Evolutionary conservation across 345 rosid species (phyloP).

Genomic region (Microthlaspi erraticum): DNA sequence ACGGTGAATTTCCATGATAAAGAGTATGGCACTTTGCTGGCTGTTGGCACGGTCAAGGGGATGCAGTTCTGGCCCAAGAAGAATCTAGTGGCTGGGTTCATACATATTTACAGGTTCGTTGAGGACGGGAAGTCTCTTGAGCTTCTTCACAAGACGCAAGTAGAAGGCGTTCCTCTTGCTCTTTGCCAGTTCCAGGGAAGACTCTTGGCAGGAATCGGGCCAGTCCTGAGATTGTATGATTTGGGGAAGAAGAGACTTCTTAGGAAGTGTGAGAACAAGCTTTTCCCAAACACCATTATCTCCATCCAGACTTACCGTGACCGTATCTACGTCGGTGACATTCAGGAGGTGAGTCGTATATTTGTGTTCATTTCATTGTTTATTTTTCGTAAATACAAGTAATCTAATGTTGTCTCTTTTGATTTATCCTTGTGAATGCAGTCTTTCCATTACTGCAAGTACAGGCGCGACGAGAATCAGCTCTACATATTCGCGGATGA

Average conservation of each 20-base stretch:
- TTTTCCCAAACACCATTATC: slow-evolving; percentile 83
- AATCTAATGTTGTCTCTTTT: slow-evolving; percentile 3
- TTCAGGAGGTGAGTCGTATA: slow-evolving; percentile 82
- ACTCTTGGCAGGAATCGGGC: slow-evolving; percentile 87
- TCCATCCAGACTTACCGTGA: slow-evolving; percentile 89
- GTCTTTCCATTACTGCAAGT: slow-evolving; percentile 99
- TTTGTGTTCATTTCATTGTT: not conserved
- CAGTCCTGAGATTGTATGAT: slow-evolving; percentile 88
- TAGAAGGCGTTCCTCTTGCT: slow-evolving; percentile 91
- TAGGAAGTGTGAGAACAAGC: slow-evolving; percentile 94
- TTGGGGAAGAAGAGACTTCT: slow-evolving; percentile 92
- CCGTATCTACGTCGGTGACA: slow-evolving; percentile 93
- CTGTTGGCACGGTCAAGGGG: slow-evolving; percentile 94
- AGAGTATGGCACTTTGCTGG: slow-evolving; percentile 89
- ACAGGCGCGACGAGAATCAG: slow-evolving; percentile 96
- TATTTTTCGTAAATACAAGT: not conserved
- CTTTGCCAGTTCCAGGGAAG: slow-evolving; percentile 97
- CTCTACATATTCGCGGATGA: slow-evolving; percentile 96
- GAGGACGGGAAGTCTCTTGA: slow-evolving; percentile 88
- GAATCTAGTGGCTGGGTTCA: slow-evolving; percentile 70
- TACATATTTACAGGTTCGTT: slow-evolving; percentile 88
- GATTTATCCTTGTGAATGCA: slow-evolving; percentile 44
- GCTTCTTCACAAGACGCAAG: slow-evolving; percentile 95
- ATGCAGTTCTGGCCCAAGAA: slow-evolving; percentile 89
- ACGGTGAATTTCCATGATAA: slow-evolving; percentile 96